Percentiles rank a stretch among this genome's conserved stretches.
phyloP scores from a whole-genome alignment of 2,329 filamentous ascomycete species.

The Metarhizium sp. region DNA sequence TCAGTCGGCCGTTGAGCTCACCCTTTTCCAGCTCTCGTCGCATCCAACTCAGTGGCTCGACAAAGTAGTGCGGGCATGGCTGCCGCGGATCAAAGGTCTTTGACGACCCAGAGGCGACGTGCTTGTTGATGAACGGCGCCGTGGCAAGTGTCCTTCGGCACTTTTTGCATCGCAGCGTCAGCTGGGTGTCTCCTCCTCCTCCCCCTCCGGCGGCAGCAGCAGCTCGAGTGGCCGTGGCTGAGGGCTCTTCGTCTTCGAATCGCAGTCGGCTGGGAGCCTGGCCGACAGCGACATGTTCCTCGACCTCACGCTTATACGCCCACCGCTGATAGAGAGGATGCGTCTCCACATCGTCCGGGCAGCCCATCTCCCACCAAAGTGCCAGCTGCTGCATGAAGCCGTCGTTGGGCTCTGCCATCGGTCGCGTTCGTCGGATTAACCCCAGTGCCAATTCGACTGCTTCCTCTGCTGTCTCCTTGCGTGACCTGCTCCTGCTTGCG shows the following conservation, averaged over 20 bases:
- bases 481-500: conserved; percentile 11
- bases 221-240: background rate
- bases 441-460: conserved; percentile 56
- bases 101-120: conserved; percentile 26
- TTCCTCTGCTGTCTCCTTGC: conserved; percentile 26
- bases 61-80: conserved; percentile 73
- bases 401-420: conserved; percentile 78
- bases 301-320: conserved; percentile 45
- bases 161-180: conserved; percentile 70
- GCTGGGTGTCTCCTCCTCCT: conserved; percentile 7
- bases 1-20: conserved; percentile 71
- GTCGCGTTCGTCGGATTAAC: conserved; percentile 59
- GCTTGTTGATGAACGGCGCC: conserved; percentile 54
- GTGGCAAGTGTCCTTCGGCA: conserved; percentile 61
- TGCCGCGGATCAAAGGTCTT: conserved; percentile 4
- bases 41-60: conserved; percentile 96
- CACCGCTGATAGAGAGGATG: conserved; percentile 73
- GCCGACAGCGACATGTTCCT: conserved; percentile 55
- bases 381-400: conserved; percentile 87
- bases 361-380: conserved; percentile 82
- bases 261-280: conserved; percentile 75
- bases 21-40: conserved; percentile 70
- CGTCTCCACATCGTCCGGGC: conserved; percentile 54
- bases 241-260: conserved; percentile 65
- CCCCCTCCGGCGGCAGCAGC: too few species aligned